phyloP scores from a whole-genome alignment of 1,284 basidiomycete genomes.

The Rhodotorula mucilaginosa region DNA sequence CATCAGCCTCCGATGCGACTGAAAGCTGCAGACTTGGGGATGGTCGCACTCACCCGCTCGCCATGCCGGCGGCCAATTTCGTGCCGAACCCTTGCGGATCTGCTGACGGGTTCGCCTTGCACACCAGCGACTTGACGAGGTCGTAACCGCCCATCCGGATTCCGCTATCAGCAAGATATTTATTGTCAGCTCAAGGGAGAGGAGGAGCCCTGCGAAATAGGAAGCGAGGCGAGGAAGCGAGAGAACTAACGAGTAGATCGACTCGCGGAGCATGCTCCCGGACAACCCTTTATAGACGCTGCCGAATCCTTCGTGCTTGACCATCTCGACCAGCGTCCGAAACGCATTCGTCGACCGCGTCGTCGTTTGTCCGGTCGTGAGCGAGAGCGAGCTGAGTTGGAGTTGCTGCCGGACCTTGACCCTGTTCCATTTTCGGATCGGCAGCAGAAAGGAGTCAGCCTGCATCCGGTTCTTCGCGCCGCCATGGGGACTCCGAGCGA shows the following conservation, averaged over 20 bases:
- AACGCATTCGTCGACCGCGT: conserved; percentile 33
- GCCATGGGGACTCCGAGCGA: neutral
- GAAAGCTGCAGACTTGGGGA: neutral
- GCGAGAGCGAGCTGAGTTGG: conserved; percentile 11
- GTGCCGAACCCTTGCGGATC: conserved; percentile 37
- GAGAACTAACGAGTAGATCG: conserved; percentile 28
- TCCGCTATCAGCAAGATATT: conserved; percentile 9
- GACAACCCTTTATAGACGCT: conserved; percentile 43
- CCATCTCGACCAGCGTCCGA: conserved; percentile 37
- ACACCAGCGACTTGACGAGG: conserved; percentile 33
- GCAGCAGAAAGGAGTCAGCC: neutral
- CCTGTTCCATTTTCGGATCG: neutral
- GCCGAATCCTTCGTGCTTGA: conserved; percentile 32
- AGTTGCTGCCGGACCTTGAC: conserved; percentile 45
- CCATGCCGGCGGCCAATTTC: conserved; percentile 39
- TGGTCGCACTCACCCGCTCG: conserved; percentile 21
- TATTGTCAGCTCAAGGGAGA: neutral
- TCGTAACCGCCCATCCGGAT: conserved; percentile 45
- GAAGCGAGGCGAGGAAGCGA: neutral
- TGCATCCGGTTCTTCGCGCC: neutral
- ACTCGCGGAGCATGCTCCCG: conserved; percentile 40
- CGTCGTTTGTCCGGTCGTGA: conserved; percentile 4
- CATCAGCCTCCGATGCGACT: neutral
- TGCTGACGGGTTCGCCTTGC: conserved; percentile 16
- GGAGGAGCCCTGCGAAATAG: neutral